Conservation (phyloP, 768 basidiomycete species). For the Podaxis sp. region DNA sequence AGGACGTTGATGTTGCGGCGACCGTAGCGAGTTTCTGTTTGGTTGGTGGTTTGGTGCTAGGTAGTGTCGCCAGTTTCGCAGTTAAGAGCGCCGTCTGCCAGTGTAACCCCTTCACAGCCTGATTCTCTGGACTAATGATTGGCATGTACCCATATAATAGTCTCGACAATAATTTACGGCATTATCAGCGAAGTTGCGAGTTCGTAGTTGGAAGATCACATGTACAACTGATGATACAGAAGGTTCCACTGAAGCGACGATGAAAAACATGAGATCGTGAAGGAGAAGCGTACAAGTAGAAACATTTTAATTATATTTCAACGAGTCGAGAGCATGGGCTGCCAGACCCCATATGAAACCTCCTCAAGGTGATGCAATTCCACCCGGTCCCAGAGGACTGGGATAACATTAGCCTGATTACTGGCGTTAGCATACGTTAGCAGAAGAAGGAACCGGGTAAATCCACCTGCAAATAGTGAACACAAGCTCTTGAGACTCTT, state of each 20-base stretch:
- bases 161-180: background rate
- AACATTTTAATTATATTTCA: conserved; percentile 20
- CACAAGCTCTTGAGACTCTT: conserved; percentile 66
- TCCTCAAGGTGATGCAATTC: conserved; percentile 73
- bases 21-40: conserved; percentile 78
- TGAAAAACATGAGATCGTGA: background rate
- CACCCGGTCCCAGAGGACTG: conserved; percentile 66
- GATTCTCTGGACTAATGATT: conserved; percentile 1
- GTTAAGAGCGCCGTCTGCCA: conserved; percentile 66
- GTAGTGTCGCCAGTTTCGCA: conserved; percentile 80
- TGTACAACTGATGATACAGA: background rate
- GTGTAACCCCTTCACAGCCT: conserved; percentile 67
- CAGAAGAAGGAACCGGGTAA: conserved; percentile 1
- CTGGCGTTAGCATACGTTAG: background rate
- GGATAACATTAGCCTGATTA: conserved; percentile 63
- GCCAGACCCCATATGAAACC: conserved; percentile 66
- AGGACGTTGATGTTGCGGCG: conserved; percentile 85
- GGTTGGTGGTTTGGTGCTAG: conserved; percentile 70
- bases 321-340: conserved; percentile 58
- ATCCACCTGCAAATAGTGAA: conserved; percentile 70
- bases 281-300: too few species aligned
- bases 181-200: background rate
- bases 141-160: background rate
- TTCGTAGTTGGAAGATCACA: background rate
- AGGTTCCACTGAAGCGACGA: background rate